phyloP scores from a whole-genome alignment of 2,329 filamentous ascomycete genomes.

The Fusarium mundagurra region DNA sequence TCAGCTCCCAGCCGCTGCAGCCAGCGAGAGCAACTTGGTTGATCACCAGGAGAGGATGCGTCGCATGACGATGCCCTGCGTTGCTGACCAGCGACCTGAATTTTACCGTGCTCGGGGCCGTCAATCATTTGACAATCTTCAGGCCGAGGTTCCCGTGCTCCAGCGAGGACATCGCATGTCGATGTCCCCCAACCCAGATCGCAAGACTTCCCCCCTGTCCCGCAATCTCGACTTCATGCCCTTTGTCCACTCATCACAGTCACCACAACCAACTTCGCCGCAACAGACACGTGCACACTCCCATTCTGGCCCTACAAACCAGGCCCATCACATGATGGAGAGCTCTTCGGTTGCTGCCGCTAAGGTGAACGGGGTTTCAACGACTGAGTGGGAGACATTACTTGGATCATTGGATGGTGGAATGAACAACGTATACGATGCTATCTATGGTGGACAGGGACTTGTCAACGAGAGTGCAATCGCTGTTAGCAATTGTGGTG shows the following conservation, averaged over 20 bases:
- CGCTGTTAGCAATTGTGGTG: constrained; percentile 51
- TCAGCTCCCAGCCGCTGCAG: constrained; percentile 53
- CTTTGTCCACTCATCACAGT: constrained; percentile 57
- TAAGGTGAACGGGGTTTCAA: constrained; percentile 60
- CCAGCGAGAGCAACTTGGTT: constrained; percentile 64
- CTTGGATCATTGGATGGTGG: constrained; percentile 83
- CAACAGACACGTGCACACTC: constrained; percentile 54
- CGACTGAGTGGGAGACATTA: constrained; percentile 84
- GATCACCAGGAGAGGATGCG: constrained; percentile 67
- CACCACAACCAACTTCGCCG: constrained; percentile 61
- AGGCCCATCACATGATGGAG: constrained; percentile 43
- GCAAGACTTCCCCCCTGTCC: constrained; percentile 30
- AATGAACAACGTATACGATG: constrained; percentile 84
- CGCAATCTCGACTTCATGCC: constrained; percentile 69
- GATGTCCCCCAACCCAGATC: constrained; percentile 51
- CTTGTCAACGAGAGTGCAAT: constrained; percentile 58
- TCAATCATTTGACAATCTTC: constrained; percentile 59
- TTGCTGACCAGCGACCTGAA: constrained; percentile 48
- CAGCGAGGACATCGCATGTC: constrained; percentile 61
- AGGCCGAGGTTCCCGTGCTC: constrained; percentile 45
- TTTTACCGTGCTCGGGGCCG: constrained; percentile 55
- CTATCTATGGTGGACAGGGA: constrained; percentile 76
- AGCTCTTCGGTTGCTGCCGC: constrained; percentile 27
- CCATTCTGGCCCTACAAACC: constrained; percentile 32
- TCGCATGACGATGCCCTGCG: constrained; percentile 63